These are phyloP conservation scores for Pichia sp. DNA, from an alignment of 1,139 yeast genomes.

Conservation along the genomic window DNA sequence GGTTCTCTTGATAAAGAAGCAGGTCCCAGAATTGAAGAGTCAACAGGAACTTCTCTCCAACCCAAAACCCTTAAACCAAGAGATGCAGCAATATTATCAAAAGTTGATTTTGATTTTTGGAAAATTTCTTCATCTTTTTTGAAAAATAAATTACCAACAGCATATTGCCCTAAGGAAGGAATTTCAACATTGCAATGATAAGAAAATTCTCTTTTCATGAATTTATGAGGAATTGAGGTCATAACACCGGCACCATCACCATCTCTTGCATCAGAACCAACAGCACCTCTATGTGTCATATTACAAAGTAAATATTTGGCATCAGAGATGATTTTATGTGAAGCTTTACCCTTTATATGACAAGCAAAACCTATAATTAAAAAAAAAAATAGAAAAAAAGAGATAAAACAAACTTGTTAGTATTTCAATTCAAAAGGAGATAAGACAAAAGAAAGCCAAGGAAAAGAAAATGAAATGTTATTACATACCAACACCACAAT, in stretches of 20 bases:
- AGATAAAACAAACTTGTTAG: not conserved
- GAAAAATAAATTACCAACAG: slow-evolving; percentile 91
- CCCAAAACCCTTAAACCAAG: slow-evolving; percentile 81
- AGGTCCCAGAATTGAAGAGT: slow-evolving; percentile 87
- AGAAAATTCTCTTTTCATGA: slow-evolving; percentile 73
- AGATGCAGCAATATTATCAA: slow-evolving; percentile 71
- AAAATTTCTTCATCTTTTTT: slow-evolving; percentile 62
- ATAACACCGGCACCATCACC: slow-evolving; percentile 99
- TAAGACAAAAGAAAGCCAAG: not conserved
- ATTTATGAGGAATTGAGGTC: slow-evolving; percentile 85
- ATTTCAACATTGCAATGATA: slow-evolving; percentile 51
- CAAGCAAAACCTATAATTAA: slow-evolving; percentile 61
- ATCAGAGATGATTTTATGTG: slow-evolving; percentile 92
- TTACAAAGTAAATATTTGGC: slow-evolving; percentile 84
- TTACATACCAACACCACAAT: slow-evolving; percentile 79
- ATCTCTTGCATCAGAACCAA: slow-evolving; percentile 87
- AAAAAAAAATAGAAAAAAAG: not conserved
- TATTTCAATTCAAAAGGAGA: not conserved
- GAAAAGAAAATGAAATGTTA: not conserved
- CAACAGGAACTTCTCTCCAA: slow-evolving; percentile 96
- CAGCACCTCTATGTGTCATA: slow-evolving; percentile 99
- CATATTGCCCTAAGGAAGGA: slow-evolving; percentile 83
- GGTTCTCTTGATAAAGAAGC: slow-evolving; percentile 95
- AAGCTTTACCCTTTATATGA: slow-evolving; percentile 78
- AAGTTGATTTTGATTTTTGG: slow-evolving; percentile 62